Conservation (phyloP, 805 yeast genomes). For the Cyberlindnera galapagoensis region DNA sequence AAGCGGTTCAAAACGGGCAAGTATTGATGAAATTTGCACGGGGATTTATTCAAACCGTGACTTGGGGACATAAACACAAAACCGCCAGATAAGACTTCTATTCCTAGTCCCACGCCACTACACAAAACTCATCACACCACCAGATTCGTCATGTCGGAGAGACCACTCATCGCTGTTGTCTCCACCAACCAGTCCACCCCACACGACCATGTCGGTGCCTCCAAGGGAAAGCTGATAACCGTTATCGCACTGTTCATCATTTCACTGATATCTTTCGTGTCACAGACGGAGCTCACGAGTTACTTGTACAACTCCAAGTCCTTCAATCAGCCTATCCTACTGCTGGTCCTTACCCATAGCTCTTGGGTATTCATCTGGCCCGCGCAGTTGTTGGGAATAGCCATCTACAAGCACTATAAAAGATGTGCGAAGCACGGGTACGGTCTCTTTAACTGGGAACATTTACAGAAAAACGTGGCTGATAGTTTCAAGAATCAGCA, state of each 20-base stretch:
- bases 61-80: too few species aligned
- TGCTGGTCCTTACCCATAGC: conserved; percentile 68
- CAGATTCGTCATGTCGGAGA: neutral
- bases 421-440: conserved; percentile 17
- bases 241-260: conserved; percentile 33
- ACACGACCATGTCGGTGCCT: conserved; percentile 13
- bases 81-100: neutral
- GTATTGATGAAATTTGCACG: too few species aligned
- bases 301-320: conserved; percentile 49
- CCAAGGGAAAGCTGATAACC: conserved; percentile 8
- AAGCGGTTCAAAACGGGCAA: too few species aligned
- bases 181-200: neutral
- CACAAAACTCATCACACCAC: too few species aligned
- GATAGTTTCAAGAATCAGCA: conserved; percentile 38
- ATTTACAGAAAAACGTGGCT: conserved; percentile 21
- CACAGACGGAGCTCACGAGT: conserved; percentile 76
- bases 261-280: conserved; percentile 56
- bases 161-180: too few species aligned
- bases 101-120: too few species aligned
- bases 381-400: conserved; percentile 46
- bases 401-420: conserved; percentile 36
- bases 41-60: too few species aligned
- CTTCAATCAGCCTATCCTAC: conserved; percentile 63
- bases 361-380: conserved; percentile 76
- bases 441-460: conserved; percentile 11